Evolutionary conservation across 129 eudicot genomes (phyloP).

Genomic region (Daucus carota): DH1_v3.0 NC_030384.2:30746001-30746500

Average conservation of each 20-base stretch:
- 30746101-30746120: constrained; percentile 42
- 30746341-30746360: too few relatives aligned
- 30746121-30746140: constrained; percentile 33
- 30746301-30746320: not conserved
- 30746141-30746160: constrained; percentile 42
- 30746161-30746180: constrained; percentile 38
- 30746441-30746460: not conserved
- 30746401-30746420: too few relatives aligned
- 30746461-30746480: constrained; percentile 5
- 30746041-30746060: constrained; percentile 44
- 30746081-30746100: not conserved
- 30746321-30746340: too few relatives aligned
- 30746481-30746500: constrained; percentile 5
- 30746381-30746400: not conserved
- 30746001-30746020: constrained; percentile 56
- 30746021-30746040: constrained; percentile 33
- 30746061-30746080: constrained; percentile 43
- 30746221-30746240: too few relatives aligned
- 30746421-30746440: not conserved
- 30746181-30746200: not conserved
- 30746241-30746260: too few relatives aligned
- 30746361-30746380: too few relatives aligned
- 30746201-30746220: too few relatives aligned
- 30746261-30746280: not conserved
- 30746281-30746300: not conserved